Evolutionary conservation across 2,329 filamentous ascomycete species (phyloP).

Genomic region (Dactylellina parvicollis): DNA sequence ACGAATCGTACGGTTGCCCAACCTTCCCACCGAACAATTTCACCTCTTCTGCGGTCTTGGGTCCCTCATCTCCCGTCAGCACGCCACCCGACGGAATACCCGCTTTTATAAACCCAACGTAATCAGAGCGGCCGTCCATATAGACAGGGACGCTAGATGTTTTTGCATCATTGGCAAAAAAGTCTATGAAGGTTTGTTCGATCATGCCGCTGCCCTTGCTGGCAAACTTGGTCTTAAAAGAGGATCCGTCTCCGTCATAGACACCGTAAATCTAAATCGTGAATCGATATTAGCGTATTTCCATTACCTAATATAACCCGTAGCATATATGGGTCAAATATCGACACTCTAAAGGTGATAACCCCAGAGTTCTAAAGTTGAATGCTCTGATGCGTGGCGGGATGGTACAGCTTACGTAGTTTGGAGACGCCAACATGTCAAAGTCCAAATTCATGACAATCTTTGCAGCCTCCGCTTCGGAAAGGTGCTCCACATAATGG

Average conservation of each 20-base stretch:
- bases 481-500: constrained; percentile 67
- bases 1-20: constrained; percentile 66
- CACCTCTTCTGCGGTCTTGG: constrained; percentile 68
- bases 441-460: constrained; percentile 75
- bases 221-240: background rate
- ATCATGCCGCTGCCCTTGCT: constrained; percentile 65
- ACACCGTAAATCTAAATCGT: constrained; percentile 63
- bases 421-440: constrained; percentile 74
- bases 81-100: constrained; percentile 69
- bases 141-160: constrained; percentile 63
- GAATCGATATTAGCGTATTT: background rate
- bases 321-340: too few species aligned
- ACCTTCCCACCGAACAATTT: constrained; percentile 67
- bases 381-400: too few species aligned
- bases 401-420: constrained; percentile 66
- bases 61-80: constrained; percentile 68
- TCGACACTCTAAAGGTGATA: too few species aligned
- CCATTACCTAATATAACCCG: too few species aligned
- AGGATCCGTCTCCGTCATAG: constrained; percentile 65
- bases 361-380: too few species aligned
- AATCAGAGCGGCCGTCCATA: constrained; percentile 69
- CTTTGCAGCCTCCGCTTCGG: constrained; percentile 66
- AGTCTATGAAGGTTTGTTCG: constrained; percentile 61
- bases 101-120: constrained; percentile 67
- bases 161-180: constrained; percentile 62